Base-by-base conservation (phyloP, 2,329 filamentous ascomycete genomes). In the Lomentospora prolificans region DNA sequence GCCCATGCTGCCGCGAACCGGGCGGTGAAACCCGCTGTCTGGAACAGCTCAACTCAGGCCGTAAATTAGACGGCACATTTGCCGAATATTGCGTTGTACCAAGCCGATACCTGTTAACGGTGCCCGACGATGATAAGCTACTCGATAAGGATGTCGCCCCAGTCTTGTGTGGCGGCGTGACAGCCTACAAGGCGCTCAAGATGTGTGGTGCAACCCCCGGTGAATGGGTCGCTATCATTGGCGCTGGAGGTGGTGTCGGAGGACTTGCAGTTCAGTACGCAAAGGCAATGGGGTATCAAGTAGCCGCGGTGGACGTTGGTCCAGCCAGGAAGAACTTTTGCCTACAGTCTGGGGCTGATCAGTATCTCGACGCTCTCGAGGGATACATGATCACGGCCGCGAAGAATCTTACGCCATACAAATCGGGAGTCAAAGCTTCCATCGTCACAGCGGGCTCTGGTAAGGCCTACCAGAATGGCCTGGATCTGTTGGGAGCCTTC, bases 141-240 rank as follows among this genome's bases (percentile, higher is more conserved):
- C 56, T 62, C 0, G 71, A 73, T 48, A 69, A 73, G 50, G 50
- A 63, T 3, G 61, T 74, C 0, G 72, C 70, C 2, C 73, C 72
- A 0, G 65, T 74, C 5, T 58, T 75, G 30, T 75, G 73, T 55
- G 72, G 67, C 0, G 73, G 73, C 0, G 70, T 74, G 0, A 75
- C 72, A 1, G 72, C 71, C 0, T 75, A 74, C 58, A 71, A 70
- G 59, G 71, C 70, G 0, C 53, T 73, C 51, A 73, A 72, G 59
- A 58, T 57, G 1, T 67, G 65, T 30, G 61, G 56, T 3, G 58
- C 65, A 3, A 60, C 57, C 0, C 67, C 68, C 0, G 70, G 72
- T 2, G 63, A 69, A 53, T 72, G 65, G 64, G 58, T 73, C 1
- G 69, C 65, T 1, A 62, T 75, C 4, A 62, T 65, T 0, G 73